These are phyloP conservation scores for Coemansia sp. DNA, from an alignment of 192 early-diverging fungal genomes.

Conservation along the genomic window DNA sequence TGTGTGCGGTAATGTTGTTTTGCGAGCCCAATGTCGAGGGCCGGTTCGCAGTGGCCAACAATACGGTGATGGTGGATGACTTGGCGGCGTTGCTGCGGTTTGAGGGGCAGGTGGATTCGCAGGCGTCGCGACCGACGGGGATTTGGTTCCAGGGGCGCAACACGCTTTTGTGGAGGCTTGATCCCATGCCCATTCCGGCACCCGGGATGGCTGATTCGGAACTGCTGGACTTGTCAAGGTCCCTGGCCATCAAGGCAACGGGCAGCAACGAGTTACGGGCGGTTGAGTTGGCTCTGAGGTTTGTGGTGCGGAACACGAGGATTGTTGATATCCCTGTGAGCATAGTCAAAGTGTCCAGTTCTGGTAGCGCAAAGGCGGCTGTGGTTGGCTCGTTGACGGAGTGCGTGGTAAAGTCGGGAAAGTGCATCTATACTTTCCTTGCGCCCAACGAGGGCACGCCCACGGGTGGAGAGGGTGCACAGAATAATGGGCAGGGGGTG, in stretches of 20 bases:
- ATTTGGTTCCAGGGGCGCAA: constrained; percentile 42
- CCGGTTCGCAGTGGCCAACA: constrained; percentile 18
- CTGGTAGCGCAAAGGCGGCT: too few relatives aligned
- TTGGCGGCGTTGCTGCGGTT: constrained; percentile 28
- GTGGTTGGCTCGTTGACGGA: constrained; percentile 11
- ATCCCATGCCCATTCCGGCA: constrained; percentile 12
- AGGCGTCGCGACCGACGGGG: constrained; percentile 34
- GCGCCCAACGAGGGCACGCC: too few relatives aligned
- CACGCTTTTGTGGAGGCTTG: constrained; percentile 33
- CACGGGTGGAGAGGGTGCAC: too few relatives aligned
- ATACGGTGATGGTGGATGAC: constrained; percentile 7
- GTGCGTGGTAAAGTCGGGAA: constrained; percentile 25
- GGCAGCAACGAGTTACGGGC: constrained; percentile 10
- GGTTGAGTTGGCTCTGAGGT: constrained; percentile 22
- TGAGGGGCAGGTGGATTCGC: constrained; percentile 16
- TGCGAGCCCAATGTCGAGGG: constrained; percentile 23
- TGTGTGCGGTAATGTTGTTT: constrained; percentile 20
- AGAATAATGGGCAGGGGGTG: too few relatives aligned
- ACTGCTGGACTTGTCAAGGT: constrained; percentile 1
- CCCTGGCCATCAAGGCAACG: constrained; percentile 16
- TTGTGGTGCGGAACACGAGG: constrained; percentile 5
- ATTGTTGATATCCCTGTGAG: constrained; percentile 11
- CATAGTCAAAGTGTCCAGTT: too few relatives aligned
- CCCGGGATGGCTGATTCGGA: background rate
- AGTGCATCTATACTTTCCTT: constrained; percentile 15